These are phyloP conservation scores for Tylopilus rubrobrunneus DNA, from an alignment of 768 basidiomycete genomes.

Conservation along the genomic window DNA sequence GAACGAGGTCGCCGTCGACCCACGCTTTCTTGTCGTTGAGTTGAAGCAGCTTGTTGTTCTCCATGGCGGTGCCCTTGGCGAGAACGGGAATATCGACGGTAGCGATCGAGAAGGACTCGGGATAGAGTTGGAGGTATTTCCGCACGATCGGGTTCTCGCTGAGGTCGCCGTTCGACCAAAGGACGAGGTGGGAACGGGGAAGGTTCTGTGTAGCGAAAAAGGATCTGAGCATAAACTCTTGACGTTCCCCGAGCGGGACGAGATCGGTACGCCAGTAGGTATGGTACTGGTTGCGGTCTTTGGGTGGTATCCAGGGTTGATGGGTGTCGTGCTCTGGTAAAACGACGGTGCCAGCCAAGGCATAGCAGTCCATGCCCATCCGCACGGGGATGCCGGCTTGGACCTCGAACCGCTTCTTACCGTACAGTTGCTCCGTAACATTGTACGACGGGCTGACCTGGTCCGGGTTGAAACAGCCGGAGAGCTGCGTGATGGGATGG, in stretches of 20 bases:
- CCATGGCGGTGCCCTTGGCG: constrained; percentile 73
- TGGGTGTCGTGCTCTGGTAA: constrained; percentile 7
- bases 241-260: constrained; percentile 68
- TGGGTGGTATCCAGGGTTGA: constrained; percentile 28
- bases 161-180: constrained; percentile 92
- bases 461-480: constrained; percentile 69
- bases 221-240: constrained; percentile 86
- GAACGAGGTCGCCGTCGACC: constrained; percentile 92
- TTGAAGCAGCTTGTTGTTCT: constrained; percentile 55
- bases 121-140: constrained; percentile 58
- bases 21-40: constrained; percentile 78
- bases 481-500: constrained; percentile 55
- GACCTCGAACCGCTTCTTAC: constrained; percentile 63
- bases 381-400: constrained; percentile 78
- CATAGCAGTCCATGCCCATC: constrained; percentile 86
- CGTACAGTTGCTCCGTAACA: constrained; percentile 56
- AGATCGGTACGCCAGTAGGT: constrained; percentile 95
- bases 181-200: constrained; percentile 58
- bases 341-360: constrained; percentile 80
- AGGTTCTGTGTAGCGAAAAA: constrained; percentile 91
- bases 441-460: constrained; percentile 67
- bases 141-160: constrained; percentile 51
- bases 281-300: constrained; percentile 68
- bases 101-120: constrained; percentile 65
- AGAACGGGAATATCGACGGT: constrained; percentile 64